Percentiles rank a stretch among this genome's conserved stretches.
Conservation (phyloP, 495 filamentous ascomycete genomes). For the Ramalina peruviana region DNA sequence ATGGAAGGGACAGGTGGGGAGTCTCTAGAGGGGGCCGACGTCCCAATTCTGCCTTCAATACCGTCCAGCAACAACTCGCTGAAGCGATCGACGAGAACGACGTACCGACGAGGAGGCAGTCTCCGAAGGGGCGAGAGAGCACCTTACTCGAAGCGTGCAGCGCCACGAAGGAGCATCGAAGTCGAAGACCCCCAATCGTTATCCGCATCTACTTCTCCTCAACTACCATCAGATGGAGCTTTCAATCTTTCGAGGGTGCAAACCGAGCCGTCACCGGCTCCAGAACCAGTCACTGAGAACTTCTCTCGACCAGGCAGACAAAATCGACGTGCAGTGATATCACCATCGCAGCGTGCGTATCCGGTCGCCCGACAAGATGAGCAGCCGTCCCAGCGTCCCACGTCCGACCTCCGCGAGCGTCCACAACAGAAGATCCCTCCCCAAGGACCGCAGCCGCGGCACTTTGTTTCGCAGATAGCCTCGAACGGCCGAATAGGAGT, state of each 20-base stretch:
- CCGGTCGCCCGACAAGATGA: neutral
- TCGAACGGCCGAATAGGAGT: slow-evolving; percentile 35
- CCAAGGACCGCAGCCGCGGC: slow-evolving; percentile 8
- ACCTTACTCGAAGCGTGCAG: slow-evolving; percentile 62
- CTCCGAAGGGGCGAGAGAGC: slow-evolving; percentile 62
- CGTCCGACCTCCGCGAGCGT: slow-evolving; percentile 3
- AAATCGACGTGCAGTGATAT: slow-evolving; percentile 8
- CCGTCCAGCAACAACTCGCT: slow-evolving; percentile 53
- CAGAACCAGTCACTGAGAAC: slow-evolving; percentile 10
- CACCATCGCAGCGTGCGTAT: too few species aligned
- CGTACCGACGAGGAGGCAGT: slow-evolving; percentile 83
- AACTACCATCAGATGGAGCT: slow-evolving; percentile 27
- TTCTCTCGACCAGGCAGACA: slow-evolving; percentile 15
- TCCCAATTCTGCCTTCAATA: slow-evolving; percentile 66
- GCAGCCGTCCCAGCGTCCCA: neutral
- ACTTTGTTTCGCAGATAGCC: slow-evolving; percentile 21
- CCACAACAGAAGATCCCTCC: slow-evolving; percentile 1
- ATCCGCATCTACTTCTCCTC: slow-evolving; percentile 28
- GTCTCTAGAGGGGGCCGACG: slow-evolving; percentile 51
- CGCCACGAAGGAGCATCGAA: slow-evolving; percentile 27
- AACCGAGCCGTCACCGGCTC: slow-evolving; percentile 53
- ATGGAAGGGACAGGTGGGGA: slow-evolving; percentile 21
- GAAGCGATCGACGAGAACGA: slow-evolving; percentile 79
- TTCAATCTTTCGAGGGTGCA: slow-evolving; percentile 53
- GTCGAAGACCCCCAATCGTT: slow-evolving; percentile 43